phyloP scores from a whole-genome alignment of 441 rosid species.

The Mallotus japonicus region DNA sequence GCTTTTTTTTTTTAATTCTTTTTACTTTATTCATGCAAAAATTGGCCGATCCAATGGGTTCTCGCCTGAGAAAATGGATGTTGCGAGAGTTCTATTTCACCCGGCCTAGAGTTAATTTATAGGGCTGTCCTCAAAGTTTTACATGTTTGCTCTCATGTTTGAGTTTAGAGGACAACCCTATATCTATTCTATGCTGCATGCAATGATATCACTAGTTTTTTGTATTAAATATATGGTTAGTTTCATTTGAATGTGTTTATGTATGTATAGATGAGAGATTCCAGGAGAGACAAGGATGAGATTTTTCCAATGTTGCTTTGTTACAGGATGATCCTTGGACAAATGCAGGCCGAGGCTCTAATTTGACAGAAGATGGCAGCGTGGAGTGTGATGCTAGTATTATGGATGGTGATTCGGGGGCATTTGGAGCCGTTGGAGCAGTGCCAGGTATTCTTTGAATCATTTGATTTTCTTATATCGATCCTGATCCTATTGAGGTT shows the following conservation, averaged over 20 bases:
- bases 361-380: slow-evolving; percentile 81
- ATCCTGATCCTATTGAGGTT: background rate
- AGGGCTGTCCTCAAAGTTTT: background rate
- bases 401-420: slow-evolving; percentile 83
- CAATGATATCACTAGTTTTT: background rate
- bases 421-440: slow-evolving; percentile 95
- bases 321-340: slow-evolving; percentile 79
- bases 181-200: background rate
- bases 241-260: background rate
- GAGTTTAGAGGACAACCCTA: background rate
- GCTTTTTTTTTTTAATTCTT: no score
- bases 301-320: background rate
- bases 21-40: no score
- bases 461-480: slow-evolving; percentile 1
- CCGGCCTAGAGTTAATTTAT: no score
- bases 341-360: slow-evolving; percentile 95
- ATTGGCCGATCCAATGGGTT: no score
- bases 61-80: no score
- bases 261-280: background rate
- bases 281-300: background rate
- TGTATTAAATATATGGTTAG: background rate
- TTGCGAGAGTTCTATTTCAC: no score
- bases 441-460: slow-evolving; percentile 59
- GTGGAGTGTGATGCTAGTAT: slow-evolving; percentile 93
- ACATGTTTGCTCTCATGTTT: slow-evolving; percentile 1